These are phyloP conservation scores for Paraphaeosphaeria minitans DNA, from an alignment of 2,329 filamentous ascomycete genomes.

Conservation along the genomic window DNA sequence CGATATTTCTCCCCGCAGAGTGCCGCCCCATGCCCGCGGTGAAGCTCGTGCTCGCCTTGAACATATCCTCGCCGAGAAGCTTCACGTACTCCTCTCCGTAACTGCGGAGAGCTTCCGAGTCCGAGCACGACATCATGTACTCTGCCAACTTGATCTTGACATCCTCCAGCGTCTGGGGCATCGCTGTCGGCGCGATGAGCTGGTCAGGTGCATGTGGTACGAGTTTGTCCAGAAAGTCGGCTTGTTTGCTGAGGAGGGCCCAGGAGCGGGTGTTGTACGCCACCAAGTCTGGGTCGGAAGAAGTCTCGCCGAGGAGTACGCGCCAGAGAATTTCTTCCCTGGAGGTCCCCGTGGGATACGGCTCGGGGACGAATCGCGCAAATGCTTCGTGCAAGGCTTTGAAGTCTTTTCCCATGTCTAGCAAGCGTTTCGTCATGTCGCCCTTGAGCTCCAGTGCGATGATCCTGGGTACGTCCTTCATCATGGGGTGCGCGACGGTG, in stretches of 20 bases:
- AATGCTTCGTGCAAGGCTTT: neutral
- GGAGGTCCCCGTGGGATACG: neutral
- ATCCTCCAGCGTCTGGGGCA: neutral
- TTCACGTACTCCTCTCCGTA: neutral
- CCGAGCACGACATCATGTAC: neutral
- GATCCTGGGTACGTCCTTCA: neutral
- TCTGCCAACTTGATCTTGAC: neutral
- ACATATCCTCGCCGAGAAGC: neutral
- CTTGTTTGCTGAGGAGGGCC: neutral
- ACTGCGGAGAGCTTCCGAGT: neutral
- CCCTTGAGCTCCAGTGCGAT: neutral
- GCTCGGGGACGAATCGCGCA: neutral
- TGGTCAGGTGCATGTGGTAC: neutral
- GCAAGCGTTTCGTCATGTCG: neutral
- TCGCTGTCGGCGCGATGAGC: neutral
- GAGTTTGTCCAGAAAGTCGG: neutral
- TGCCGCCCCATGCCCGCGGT: neutral
- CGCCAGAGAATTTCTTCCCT: neutral
- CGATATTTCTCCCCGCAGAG: neutral
- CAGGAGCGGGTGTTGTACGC: neutral
- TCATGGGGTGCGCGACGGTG: neutral
- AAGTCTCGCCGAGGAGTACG: neutral
- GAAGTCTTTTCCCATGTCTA: neutral
- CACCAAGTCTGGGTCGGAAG: neutral
- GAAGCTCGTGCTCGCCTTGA: neutral